Evolutionary conservation across 371 early-diverging fungal genomes (phyloP).

Genomic region (Smittium culicis): DNA sequence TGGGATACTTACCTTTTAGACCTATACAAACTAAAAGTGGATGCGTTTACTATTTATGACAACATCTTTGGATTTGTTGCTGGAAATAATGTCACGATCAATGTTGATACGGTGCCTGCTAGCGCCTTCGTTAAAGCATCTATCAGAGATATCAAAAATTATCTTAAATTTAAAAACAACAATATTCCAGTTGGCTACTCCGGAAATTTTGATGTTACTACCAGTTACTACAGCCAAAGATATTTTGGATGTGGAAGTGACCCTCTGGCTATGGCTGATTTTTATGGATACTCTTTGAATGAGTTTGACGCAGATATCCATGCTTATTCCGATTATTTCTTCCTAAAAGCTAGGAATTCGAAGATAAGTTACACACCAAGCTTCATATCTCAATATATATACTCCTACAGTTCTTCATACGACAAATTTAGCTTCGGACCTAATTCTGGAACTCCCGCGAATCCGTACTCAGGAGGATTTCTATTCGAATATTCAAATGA

Average conservation of each 20-base stretch:
- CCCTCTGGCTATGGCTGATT: constrained; percentile 42
- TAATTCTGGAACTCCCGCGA: constrained; percentile 49
- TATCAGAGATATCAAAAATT: constrained; percentile 50
- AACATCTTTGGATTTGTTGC: constrained; percentile 58
- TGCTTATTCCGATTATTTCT: constrained; percentile 29
- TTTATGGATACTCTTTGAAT: constrained; percentile 43
- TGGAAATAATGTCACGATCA: constrained; percentile 69
- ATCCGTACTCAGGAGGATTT: constrained; percentile 68
- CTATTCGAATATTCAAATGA: constrained; percentile 71
- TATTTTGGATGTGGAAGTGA: constrained; percentile 60
- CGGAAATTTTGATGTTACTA: constrained; percentile 56
- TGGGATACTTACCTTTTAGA: no score
- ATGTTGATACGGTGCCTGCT: constrained; percentile 45
- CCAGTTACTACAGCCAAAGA: constrained; percentile 44
- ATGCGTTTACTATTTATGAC: constrained; percentile 46
- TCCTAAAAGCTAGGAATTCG: constrained; percentile 20
- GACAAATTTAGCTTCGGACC: no score
- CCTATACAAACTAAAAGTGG: constrained; percentile 43
- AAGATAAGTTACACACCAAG: constrained; percentile 26
- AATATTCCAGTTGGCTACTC: constrained; percentile 66
- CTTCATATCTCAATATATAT: constrained; percentile 33
- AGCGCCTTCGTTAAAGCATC: constrained; percentile 58
- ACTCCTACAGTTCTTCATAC: no score
- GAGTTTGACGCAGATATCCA: constrained; percentile 29
- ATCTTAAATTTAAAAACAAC: constrained; percentile 33